Conservation (phyloP, 2,329 filamentous ascomycete genomes). For the Paraphaeosphaeria minitans region DNA sequence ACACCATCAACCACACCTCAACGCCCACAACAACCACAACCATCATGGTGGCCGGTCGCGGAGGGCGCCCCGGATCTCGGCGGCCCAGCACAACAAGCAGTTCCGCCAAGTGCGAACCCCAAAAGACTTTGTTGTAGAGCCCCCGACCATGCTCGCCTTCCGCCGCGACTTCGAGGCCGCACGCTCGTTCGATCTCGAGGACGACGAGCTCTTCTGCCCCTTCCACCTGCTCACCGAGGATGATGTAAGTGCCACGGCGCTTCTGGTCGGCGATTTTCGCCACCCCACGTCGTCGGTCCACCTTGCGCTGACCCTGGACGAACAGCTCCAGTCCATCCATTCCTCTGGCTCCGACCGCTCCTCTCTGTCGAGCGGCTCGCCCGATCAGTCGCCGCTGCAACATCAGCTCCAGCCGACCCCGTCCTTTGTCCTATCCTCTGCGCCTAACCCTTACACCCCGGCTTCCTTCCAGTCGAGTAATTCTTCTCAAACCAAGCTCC, state of each 20-base stretch:
- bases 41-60: conserved; percentile 86
- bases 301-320: conserved; percentile 41
- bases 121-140: conserved; percentile 78
- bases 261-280: conserved; percentile 28
- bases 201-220: conserved; percentile 95
- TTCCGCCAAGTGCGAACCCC: conserved; percentile 83
- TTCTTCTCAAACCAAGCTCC: conserved; percentile 73
- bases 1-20: conserved; percentile 55
- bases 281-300: conserved; percentile 31
- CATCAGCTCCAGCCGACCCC: conserved; percentile 76
- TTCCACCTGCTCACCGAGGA: conserved; percentile 84
- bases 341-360: conserved; percentile 90
- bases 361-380: conserved; percentile 91
- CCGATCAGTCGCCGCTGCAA: conserved; percentile 87
- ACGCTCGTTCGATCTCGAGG: conserved; percentile 92
- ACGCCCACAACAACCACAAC: conserved; percentile 69
- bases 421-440: conserved; percentile 71
- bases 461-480: conserved; percentile 63
- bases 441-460: conserved; percentile 61
- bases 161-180: conserved; percentile 88
- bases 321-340: conserved; percentile 86
- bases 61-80: conserved; percentile 78
- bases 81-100: conserved; percentile 86
- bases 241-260: conserved; percentile 67
- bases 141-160: conserved; percentile 76